These are phyloP conservation scores for Pyrus communis DNA, from an alignment of 306 rosid species.

Conservation along the genomic window DNA sequence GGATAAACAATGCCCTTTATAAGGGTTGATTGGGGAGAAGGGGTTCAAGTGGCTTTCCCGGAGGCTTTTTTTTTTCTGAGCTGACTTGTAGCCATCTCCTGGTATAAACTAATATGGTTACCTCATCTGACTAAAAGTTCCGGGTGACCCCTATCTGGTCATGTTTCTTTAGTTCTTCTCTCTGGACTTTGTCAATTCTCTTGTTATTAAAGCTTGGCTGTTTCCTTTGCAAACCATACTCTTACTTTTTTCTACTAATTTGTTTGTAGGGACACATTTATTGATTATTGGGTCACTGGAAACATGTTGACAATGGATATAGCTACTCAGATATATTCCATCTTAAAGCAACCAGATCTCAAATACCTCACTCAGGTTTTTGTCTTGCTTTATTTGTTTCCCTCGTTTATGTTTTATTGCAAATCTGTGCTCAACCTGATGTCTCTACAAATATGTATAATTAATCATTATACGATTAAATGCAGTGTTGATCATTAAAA, in stretches of 20 bases:
- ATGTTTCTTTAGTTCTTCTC: background rate
- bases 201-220: slow-evolving; percentile 8
- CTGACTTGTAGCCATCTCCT: background rate
- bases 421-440: slow-evolving; percentile 7
- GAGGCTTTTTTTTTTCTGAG: background rate
- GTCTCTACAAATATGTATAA: background rate
- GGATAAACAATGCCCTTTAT: background rate
- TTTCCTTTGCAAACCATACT: background rate
- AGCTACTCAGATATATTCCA: slow-evolving; percentile 71
- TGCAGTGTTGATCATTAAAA: background rate
- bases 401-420: background rate
- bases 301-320: slow-evolving; percentile 81
- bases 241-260: slow-evolving; percentile 11
- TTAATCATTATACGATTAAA: background rate
- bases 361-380: slow-evolving; percentile 77
- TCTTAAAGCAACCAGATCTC: slow-evolving; percentile 84
- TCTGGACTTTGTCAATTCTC: background rate
- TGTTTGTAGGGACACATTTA: slow-evolving; percentile 58
- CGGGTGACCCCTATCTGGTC: background rate
- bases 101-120: background rate
- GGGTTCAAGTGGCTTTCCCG: background rate
- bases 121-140: background rate
- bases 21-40: background rate
- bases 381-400: slow-evolving; percentile 8
- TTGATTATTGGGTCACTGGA: slow-evolving; percentile 83